Conservation (phyloP, 257 asterid species). For the Verbena officinalis region DNA sequence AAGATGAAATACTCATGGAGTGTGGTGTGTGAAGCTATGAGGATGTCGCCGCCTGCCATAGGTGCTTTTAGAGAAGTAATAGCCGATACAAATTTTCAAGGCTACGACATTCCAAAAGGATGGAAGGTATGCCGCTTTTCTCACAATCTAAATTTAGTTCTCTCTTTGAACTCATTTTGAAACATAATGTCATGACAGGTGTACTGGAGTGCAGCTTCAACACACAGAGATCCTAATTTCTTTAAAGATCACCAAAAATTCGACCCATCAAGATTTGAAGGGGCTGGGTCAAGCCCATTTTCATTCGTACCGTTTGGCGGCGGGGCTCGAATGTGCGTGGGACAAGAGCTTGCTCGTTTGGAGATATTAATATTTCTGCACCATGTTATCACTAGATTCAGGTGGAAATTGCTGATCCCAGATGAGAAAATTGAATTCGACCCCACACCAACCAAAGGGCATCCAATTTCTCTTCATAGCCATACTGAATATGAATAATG, state of each 20-base stretch:
- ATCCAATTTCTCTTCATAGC: conserved; percentile 44
- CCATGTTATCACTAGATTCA: conserved; percentile 41
- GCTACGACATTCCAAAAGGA: conserved; percentile 80
- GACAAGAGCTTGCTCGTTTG: conserved; percentile 64
- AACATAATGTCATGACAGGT: conserved; percentile 37
- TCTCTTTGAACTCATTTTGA: background rate
- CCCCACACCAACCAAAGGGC: conserved; percentile 68
- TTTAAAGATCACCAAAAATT: conserved; percentile 35
- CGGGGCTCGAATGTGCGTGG: conserved; percentile 76
- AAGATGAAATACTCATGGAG: conserved; percentile 88
- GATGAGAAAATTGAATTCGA: conserved; percentile 51
- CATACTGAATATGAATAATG: conserved; percentile 4
- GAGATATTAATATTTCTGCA: conserved; percentile 60
- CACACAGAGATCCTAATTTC: conserved; percentile 48
- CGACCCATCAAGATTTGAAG: conserved; percentile 73
- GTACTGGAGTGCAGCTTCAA: conserved; percentile 55
- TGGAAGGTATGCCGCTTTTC: conserved; percentile 62
- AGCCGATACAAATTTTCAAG: conserved; percentile 54
- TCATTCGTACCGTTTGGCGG: conserved; percentile 76
- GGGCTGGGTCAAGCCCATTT: conserved; percentile 57
- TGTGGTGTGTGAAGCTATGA: conserved; percentile 61
- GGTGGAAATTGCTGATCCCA: conserved; percentile 48
- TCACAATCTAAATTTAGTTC: background rate
- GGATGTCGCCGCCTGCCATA: conserved; percentile 56
- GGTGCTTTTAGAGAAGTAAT: conserved; percentile 73